Base-by-base conservation (phyloP, 2,329 filamentous ascomycete genomes). In the Clonostachys byssicola region DNA sequence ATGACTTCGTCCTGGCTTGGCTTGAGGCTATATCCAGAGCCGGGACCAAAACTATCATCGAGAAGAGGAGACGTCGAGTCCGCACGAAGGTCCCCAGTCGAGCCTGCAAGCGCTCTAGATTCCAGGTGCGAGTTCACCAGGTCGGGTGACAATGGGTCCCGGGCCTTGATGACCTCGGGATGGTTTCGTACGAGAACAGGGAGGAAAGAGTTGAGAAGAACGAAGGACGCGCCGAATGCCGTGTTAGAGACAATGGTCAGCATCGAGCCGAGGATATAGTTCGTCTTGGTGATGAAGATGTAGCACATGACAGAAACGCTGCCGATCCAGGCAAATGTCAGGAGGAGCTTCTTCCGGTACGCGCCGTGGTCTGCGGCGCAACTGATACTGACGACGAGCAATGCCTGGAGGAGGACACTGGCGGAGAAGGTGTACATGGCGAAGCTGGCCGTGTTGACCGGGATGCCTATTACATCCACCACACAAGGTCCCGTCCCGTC, bases 371-470 rank as follows among this genome's bases (percentile, higher is more conserved):
- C 94, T 48, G 94, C 94, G 8, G 92, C 92, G 47, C 89, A 94
- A 60, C 91, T 96, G 75, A 99, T 96, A 60, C 91, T 95, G 53
- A 99, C 90, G 40, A 99, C 95, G 33, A 97, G 72, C 30, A 97
- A 68, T 2, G 92, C 88, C 64, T 99, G 94, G 12, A 96, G 66
- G 17, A 96, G 67, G 2, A 99, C 94, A 62, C 89, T 95, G 59
- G 95, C 74, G 49, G 91, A 95, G 67, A 99, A 99, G 3, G 91
- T 96, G 69, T 97, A 97, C 90, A 97, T 95, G 63, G 91, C 92
- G 65, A 97, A 96, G 65, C 89, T 95, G 35, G 92, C 92, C 1
- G 92, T 96, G 67, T 97, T 97, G 70, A 99, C 86, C 59, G 95
- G 86, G 50, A 88, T 66, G 6, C 92, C 92, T 20, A 95, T 71